Conservation (phyloP, 2,329 filamentous ascomycete species). For the Pyrenophora teres region DNA sequence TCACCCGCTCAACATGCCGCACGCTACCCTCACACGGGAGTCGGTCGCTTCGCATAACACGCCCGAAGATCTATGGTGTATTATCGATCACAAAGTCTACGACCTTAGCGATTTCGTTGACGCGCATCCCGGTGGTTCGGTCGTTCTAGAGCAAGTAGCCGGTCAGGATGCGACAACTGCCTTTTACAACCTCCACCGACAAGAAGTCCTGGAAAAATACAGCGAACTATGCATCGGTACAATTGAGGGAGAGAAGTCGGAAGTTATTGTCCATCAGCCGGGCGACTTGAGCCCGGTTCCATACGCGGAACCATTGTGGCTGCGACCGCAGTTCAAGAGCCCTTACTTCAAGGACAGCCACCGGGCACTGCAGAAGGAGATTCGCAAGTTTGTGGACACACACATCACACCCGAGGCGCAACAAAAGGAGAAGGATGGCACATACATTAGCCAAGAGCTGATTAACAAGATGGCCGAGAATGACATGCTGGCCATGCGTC, state of each 20-base stretch:
- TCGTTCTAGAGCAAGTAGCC: constrained; percentile 79
- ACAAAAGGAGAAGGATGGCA: constrained; percentile 74
- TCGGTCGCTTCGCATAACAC: constrained; percentile 77
- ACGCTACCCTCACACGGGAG: constrained; percentile 52
- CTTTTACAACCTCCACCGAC: constrained; percentile 91
- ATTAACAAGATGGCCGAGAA: constrained; percentile 78
- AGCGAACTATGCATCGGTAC: constrained; percentile 74
- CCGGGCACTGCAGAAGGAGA: constrained; percentile 67
- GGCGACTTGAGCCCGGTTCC: constrained; percentile 78
- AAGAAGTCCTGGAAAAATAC: constrained; percentile 87
- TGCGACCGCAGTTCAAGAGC: constrained; percentile 74
- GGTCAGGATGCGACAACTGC: constrained; percentile 79
- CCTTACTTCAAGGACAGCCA: constrained; percentile 83
- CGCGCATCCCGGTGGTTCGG: constrained; percentile 80
- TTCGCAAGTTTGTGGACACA: constrained; percentile 73
- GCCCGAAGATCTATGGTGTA: constrained; percentile 78
- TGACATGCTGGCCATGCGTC: constrained; percentile 77
- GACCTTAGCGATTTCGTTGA: constrained; percentile 84
- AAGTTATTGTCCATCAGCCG: constrained; percentile 69
- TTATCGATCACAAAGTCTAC: constrained; percentile 87
- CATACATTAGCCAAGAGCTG: constrained; percentile 69
- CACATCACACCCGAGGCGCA: constrained; percentile 75
- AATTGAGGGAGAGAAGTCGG: constrained; percentile 73
- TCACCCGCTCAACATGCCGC: constrained; percentile 33
- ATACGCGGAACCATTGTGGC: constrained; percentile 85